A percentile compares a stretch with the other conserved stretches of the same genome.
Evolutionary conservation across 1,139 yeast genomes (phyloP).

Genomic region (Debaryomyces subglobosus): DNA sequence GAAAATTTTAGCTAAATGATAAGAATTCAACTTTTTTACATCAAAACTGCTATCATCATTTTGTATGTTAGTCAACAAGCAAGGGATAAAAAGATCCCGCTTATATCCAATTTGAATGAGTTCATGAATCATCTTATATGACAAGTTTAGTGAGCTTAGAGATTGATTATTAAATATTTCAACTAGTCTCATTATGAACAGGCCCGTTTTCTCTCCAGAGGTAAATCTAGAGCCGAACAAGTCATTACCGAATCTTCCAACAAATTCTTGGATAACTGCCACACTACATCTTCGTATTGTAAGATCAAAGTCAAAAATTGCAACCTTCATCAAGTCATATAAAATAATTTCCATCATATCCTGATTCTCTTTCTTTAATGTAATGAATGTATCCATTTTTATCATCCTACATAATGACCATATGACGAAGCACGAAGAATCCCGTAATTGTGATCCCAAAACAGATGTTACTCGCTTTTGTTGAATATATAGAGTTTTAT

Average conservation of each 20-base stretch:
- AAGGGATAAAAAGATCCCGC: conserved; percentile 27
- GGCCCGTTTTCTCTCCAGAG: conserved; percentile 26
- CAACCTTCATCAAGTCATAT: conserved; percentile 50
- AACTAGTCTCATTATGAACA: conserved; percentile 52
- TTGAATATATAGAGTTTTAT: conserved; percentile 54
- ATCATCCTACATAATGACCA: conserved; percentile 44
- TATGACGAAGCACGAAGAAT: conserved; percentile 76
- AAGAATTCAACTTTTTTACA: conserved; percentile 31
- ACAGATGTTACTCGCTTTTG: conserved; percentile 52
- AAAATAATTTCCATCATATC: conserved; percentile 30
- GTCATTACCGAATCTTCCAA: conserved; percentile 68
- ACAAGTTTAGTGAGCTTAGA: conserved; percentile 28
- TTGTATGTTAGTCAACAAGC: conserved; percentile 28
- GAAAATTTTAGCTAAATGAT: conserved; percentile 10
- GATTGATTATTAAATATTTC: conserved; percentile 45
- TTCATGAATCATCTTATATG: conserved; percentile 22
- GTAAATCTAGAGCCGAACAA: conserved; percentile 21
- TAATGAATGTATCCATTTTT: conserved; percentile 14
- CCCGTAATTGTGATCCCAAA: conserved; percentile 72
- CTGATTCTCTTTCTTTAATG: conserved; percentile 10
- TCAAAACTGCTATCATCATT: conserved; percentile 37
- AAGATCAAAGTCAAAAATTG: conserved; percentile 74
- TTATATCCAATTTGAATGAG: conserved; percentile 34
- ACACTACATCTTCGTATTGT: conserved; percentile 78
- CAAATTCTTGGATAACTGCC: conserved; percentile 83